phyloP scores from a whole-genome alignment of 2,329 filamentous ascomycete species.

The Fusarium tricinctum region DNA sequence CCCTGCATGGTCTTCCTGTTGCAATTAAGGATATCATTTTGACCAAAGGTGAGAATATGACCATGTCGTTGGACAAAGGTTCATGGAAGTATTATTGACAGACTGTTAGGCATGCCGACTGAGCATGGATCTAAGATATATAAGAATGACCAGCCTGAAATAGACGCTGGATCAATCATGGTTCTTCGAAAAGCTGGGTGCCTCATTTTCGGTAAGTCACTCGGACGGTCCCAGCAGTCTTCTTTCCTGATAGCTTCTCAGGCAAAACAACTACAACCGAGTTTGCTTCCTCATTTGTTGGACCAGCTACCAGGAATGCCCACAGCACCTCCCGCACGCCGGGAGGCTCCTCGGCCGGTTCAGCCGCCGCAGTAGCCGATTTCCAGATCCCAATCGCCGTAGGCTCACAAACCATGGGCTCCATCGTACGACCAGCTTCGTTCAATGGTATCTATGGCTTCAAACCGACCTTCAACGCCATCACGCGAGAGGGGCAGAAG shows the following conservation, averaged over 20 bases:
- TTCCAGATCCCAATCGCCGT: constrained; percentile 72
- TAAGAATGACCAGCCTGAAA: constrained; percentile 54
- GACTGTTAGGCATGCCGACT: constrained; percentile 65
- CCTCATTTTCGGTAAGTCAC: constrained; percentile 60
- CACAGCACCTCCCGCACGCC: constrained; percentile 74
- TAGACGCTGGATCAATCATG: constrained; percentile 67
- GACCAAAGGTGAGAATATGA: constrained; percentile 63
- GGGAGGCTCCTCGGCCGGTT: constrained; percentile 76
- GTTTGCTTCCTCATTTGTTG: constrained; percentile 66
- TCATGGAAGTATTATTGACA: fast-evolving
- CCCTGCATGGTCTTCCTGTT: constrained; percentile 69
- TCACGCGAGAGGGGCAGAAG: constrained; percentile 73
- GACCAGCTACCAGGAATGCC: constrained; percentile 68
- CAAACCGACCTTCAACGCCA: constrained; percentile 75
- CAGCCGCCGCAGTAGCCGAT: constrained; percentile 75
- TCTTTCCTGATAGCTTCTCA: constrained; percentile 64
- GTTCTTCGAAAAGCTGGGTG: constrained; percentile 68
- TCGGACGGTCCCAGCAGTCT: constrained; percentile 53
- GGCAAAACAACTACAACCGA: constrained; percentile 60
- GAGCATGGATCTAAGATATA: constrained; percentile 68
- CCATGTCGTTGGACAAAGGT: no score
- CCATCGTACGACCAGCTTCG: constrained; percentile 72
- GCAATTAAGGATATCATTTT: constrained; percentile 72
- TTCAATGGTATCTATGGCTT: constrained; percentile 75
- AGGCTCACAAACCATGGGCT: constrained; percentile 77